phyloP scores from a whole-genome alignment of 1,284 basidiomycete genomes.

The Cyathus pygmaeus region DNA sequence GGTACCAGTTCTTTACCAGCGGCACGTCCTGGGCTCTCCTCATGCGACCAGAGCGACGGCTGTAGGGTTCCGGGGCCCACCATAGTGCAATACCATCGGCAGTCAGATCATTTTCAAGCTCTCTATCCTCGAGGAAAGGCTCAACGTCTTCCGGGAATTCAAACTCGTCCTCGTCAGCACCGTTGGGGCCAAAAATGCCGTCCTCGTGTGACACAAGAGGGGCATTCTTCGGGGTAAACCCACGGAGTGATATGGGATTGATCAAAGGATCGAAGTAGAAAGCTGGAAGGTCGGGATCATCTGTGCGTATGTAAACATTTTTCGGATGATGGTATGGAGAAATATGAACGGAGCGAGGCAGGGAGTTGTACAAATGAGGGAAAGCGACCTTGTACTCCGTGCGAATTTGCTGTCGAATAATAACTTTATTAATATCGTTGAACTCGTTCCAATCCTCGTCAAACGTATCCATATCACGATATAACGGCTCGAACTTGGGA shows the following conservation, averaged over 20 bases:
- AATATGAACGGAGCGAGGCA: constrained; percentile 94
- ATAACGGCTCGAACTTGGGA: constrained; percentile 95
- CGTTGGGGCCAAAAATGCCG: constrained; percentile 87
- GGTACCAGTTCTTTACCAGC: constrained; percentile 96
- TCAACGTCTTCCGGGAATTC: constrained; percentile 84
- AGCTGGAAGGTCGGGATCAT: constrained; percentile 98
- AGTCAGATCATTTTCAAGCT: constrained; percentile 91
- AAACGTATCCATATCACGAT: constrained; percentile 95
- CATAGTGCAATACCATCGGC: constrained; percentile 97
- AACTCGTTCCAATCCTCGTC: constrained; percentile 99
- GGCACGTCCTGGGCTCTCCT: constrained; percentile 95
- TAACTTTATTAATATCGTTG: constrained; percentile 99
- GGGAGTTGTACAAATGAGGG: constrained; percentile 98
- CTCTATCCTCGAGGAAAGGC: constrained; percentile 87
- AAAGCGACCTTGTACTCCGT: constrained; percentile 99
- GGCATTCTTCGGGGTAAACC: constrained; percentile 84
- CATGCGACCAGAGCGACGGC: constrained; percentile 91
- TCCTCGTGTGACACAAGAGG: constrained; percentile 92
- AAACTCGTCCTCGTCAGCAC: constrained; percentile 89
- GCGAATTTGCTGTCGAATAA: constrained; percentile 98
- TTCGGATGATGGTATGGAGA: constrained; percentile 94
- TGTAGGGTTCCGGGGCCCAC: constrained; percentile 99
- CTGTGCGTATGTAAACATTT: constrained; percentile 98
- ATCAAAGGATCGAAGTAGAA: constrained; percentile 99
- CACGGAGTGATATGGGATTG: constrained; percentile 93